phyloP scores from a whole-genome alignment of 768 basidiomycete species.

The Ramaria sp. region DNA sequence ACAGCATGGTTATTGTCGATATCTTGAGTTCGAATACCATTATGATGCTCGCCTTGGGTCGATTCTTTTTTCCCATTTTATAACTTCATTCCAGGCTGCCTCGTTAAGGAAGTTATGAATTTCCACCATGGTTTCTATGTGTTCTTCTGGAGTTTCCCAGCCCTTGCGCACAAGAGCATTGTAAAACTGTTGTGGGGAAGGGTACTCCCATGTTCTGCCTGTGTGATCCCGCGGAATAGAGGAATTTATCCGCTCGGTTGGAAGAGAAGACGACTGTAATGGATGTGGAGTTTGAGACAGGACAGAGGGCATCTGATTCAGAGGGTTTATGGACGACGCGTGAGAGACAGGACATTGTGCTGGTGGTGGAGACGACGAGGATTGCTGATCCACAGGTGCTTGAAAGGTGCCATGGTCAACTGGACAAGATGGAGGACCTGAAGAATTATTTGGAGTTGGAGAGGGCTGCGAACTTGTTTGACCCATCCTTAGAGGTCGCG shows the following conservation, averaged over 20 bases:
- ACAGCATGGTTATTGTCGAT: background rate
- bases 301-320: conserved; percentile 76
- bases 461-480: background rate
- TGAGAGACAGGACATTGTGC: conserved; percentile 29
- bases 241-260: conserved; percentile 65
- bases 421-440: background rate
- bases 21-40: background rate
- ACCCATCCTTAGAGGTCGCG: background rate
- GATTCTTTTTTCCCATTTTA: conserved; percentile 78
- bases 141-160: conserved; percentile 94
- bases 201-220: conserved; percentile 77
- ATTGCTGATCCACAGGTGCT: conserved; percentile 48
- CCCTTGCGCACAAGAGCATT: conserved; percentile 95
- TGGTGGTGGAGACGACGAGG: conserved; percentile 13
- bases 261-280: conserved; percentile 46
- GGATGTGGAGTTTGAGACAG: conserved; percentile 59
- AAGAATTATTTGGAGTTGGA: background rate
- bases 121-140: conserved; percentile 93
- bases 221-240: conserved; percentile 63
- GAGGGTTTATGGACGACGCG: conserved; percentile 39
- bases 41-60: conserved; percentile 37
- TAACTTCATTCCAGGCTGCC: conserved; percentile 89
- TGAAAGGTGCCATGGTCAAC: conserved; percentile 10
- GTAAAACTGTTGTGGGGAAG: conserved; percentile 95
- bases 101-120: conserved; percentile 99